Evolutionary conservation across 176 grass and related monocot genomes (phyloP), one percentile per base, ranked within the genome.

Genomic region (Triticum timopheevii): DNA sequence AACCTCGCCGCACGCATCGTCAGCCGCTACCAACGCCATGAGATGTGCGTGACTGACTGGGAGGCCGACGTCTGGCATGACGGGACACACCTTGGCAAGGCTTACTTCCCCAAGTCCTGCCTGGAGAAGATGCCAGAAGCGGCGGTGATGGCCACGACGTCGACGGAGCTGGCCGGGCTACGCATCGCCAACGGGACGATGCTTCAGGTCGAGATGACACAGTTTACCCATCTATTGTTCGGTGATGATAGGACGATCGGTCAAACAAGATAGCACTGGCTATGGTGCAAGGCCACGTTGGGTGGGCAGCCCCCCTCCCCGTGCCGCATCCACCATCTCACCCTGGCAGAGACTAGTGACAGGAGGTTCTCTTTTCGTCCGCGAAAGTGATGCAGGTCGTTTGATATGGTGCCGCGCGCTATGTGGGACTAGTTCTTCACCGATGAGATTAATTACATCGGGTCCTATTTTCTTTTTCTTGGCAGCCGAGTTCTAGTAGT

Each of bases 21-120:
- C 20, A 79, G 61, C 22, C 34, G 58, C 33, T 63, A 63, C 58
- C 10, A 39, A 7, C 68, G 34, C 17, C 68, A 39, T 9, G 34
- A 70, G 68, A 38, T 70, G 68, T 70, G 34, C 68, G 19, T 70
- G 2, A 19, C 10, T 11, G 34, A 19, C 13, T 79, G 77, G 77
- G 22, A 79, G 19, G 58, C 77, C 10, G 77, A 79, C 13, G 20
- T 79, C 22, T 79, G 58, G 58, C 15, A 79, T 58, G 58, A 12
- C 16, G 34, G 58, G 13, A 10, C 77, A 63, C 58, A 34, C 22
- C 77, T 64, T 25, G 77, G 77, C 8, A 79, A 39, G 77, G 77
- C 77, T 16, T 79, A 79, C 77, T 63, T 79, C 77, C 77, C 77
- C 2, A 15, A 79, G 13, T 42, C 22, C 33, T 79, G 77, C 34